Evolutionary conservation across 495 filamentous ascomycete genomes (phyloP).

Genomic region (Pyronema domesticum): DNA sequence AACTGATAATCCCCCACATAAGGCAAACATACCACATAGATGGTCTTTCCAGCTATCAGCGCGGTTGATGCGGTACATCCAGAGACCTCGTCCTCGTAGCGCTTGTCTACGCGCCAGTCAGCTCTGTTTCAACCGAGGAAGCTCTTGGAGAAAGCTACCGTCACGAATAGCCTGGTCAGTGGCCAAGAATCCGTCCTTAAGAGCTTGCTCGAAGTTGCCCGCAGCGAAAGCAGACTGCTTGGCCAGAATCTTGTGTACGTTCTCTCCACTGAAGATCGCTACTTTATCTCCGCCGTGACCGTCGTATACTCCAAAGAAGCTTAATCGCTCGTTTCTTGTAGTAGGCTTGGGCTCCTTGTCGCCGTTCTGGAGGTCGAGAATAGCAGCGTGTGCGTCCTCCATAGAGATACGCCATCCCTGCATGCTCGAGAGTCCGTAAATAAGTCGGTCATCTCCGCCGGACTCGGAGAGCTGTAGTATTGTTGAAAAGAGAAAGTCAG

Average conservation of each 20-base stretch:
- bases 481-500: constrained; percentile 12
- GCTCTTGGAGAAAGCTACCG: constrained; percentile 37
- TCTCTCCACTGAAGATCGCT: constrained; percentile 76
- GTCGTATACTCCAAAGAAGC: constrained; percentile 96
- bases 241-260: constrained; percentile 81
- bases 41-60: constrained; percentile 73
- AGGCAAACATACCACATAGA: constrained; percentile 66
- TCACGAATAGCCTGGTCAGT: constrained; percentile 90
- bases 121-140: constrained; percentile 7
- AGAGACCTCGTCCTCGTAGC: constrained; percentile 93
- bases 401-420: constrained; percentile 99
- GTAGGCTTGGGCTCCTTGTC: constrained; percentile 39
- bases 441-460: constrained; percentile 79
- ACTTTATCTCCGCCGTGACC: constrained; percentile 96
- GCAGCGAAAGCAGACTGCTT: constrained; percentile 86
- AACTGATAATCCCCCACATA: constrained; percentile 14
- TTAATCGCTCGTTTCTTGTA: constrained; percentile 53
- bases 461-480: constrained; percentile 55
- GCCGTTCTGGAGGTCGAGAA: constrained; percentile 68
- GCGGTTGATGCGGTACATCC: constrained; percentile 89
- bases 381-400: constrained; percentile 84
- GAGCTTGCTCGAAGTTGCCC: constrained; percentile 80
- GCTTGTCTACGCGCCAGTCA: constrained; percentile 48
- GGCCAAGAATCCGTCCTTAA: constrained; percentile 93
- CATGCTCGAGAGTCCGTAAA: constrained; percentile 94